Evolutionary conservation across 1,139 yeast genomes (phyloP).

Genomic region (Blastobotrys indianensis): DNA sequence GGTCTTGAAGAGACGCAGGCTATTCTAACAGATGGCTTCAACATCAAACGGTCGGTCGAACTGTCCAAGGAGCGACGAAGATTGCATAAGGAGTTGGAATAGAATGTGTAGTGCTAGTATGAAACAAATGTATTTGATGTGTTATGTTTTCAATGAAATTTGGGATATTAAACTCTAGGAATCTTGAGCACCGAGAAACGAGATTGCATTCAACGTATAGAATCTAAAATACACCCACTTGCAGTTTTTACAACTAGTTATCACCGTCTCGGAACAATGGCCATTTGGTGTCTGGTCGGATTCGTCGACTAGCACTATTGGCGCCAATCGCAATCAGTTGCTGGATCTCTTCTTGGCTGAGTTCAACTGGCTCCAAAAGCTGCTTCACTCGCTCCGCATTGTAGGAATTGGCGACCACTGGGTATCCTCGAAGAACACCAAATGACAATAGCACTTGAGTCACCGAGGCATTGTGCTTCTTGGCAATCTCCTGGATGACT

Average conservation of each 20-base stretch:
- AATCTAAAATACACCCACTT: not conserved
- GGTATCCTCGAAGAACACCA: conserved; percentile 61
- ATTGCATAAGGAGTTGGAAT: conserved; percentile 2
- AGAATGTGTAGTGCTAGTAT: too few relatives aligned
- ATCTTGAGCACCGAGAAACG: not conserved
- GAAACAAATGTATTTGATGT: not conserved
- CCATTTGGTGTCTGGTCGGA: too few relatives aligned
- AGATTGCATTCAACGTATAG: too few relatives aligned
- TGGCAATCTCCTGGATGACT: conserved; percentile 46
- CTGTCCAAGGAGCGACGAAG: conserved; percentile 16
- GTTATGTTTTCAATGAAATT: not conserved
- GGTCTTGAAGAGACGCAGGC: conserved; percentile 87
- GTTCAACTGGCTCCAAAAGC: conserved; percentile 47
- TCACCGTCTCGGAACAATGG: too few relatives aligned
- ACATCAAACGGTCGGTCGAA: conserved; percentile 62
- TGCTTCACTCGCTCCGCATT: conserved; percentile 51
- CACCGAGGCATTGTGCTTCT: conserved; percentile 46
- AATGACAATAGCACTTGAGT: conserved; percentile 66
- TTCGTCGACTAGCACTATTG: too few relatives aligned
- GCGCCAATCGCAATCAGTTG: too few relatives aligned
- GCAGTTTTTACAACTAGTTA: not conserved
- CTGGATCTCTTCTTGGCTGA: conserved; percentile 22
- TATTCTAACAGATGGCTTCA: conserved; percentile 75
- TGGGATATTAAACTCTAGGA: not conserved
- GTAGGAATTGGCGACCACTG: conserved; percentile 66